Percentiles rank a stretch among this genome's conserved stretches.
Evolutionary conservation across 768 basidiomycete genomes (phyloP).

Genomic region (Daedalea quercina): DNA sequence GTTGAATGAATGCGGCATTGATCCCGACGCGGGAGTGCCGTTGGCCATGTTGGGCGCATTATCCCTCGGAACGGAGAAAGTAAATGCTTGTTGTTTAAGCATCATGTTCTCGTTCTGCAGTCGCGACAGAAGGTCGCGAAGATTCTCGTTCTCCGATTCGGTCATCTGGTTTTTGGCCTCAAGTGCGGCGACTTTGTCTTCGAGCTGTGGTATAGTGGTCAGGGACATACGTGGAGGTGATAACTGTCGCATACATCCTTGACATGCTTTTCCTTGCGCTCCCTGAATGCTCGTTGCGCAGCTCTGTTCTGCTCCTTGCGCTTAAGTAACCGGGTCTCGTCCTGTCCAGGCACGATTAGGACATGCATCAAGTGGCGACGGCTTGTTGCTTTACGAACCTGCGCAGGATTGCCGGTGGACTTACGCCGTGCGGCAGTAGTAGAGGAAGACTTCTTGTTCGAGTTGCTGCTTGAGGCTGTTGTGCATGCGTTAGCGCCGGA

Average conservation of each 20-base stretch:
- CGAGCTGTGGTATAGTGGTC: slow-evolving; percentile 47
- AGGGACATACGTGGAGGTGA: not conserved
- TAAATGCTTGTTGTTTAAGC: slow-evolving; percentile 78
- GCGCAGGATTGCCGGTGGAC: slow-evolving; percentile 14
- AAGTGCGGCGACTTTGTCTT: slow-evolving; percentile 84
- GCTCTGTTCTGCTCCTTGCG: slow-evolving; percentile 97
- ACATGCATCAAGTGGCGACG: not conserved
- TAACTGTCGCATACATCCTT: slow-evolving; percentile 67
- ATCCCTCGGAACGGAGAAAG: slow-evolving; percentile 65
- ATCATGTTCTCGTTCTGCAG: slow-evolving; percentile 83
- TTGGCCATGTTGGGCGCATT: slow-evolving; percentile 16
- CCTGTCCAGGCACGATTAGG: slow-evolving; percentile 30
- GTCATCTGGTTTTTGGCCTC: slow-evolving; percentile 76
- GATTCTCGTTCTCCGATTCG: slow-evolving; percentile 77
- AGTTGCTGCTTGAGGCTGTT: not conserved
- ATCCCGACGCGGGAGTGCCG: slow-evolving; percentile 5
- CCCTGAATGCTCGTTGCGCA: slow-evolving; percentile 94
- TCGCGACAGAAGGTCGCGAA: slow-evolving; percentile 77
- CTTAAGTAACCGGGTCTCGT: slow-evolving; percentile 72
- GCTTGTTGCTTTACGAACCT: slow-evolving; percentile 7
- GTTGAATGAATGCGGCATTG: slow-evolving; percentile 14
- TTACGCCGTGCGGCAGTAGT: slow-evolving; percentile 15
- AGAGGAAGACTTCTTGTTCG: slow-evolving; percentile 6
- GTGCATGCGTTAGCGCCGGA: slow-evolving; percentile 5
- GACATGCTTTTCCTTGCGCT: slow-evolving; percentile 95